Percentiles rank a stretch among this genome's conserved stretches.
These are phyloP conservation scores for Xylariomycetidae sp. DNA, from an alignment of 2,329 filamentous ascomycete genomes.

Conservation along the genomic window DNA sequence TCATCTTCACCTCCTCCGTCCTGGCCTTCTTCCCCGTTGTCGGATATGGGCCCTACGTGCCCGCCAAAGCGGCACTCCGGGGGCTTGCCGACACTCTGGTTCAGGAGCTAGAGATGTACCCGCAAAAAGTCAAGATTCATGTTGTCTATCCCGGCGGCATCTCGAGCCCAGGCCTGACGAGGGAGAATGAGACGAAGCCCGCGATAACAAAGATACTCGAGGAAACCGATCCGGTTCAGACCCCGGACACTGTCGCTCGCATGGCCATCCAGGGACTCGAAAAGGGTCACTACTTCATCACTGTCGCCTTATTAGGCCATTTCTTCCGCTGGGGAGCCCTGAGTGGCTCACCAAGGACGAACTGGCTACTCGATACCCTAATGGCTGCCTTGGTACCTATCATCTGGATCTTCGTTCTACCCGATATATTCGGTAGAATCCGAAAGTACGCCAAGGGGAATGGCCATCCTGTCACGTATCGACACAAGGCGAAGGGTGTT, in stretches of 20 bases:
- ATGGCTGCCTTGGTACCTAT: constrained; percentile 49
- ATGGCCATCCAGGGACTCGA: constrained; percentile 71
- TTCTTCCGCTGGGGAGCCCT: constrained; percentile 62
- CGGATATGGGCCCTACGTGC: constrained; percentile 80
- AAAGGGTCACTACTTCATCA: constrained; percentile 72
- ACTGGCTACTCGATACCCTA: constrained; percentile 55
- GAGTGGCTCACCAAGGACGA: constrained; percentile 54
- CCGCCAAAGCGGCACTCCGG: constrained; percentile 80
- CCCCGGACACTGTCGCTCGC: constrained; percentile 70
- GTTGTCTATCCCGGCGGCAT: constrained; percentile 84
- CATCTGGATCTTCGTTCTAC: constrained; percentile 54
- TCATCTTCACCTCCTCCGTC: constrained; percentile 82
- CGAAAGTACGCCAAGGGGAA: constrained; percentile 51
- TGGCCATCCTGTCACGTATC: constrained; percentile 51
- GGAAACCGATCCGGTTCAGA: constrained; percentile 74
- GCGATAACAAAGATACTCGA: constrained; percentile 75
- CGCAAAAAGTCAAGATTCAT: constrained; percentile 74
- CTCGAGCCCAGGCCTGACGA: constrained; percentile 65
- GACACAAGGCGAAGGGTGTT: constrained; percentile 24
- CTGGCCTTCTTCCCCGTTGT: constrained; percentile 70
- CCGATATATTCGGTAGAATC: constrained; percentile 55
- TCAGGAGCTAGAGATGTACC: constrained; percentile 84
- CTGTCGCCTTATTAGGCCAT: constrained; percentile 67
- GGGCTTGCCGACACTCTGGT: constrained; percentile 77
- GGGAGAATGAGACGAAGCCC: constrained; percentile 77